Evolutionary conservation across 2,329 filamentous ascomycete genomes (phyloP), one percentile per base, ranked within the genome.

Genomic region (Acephala macrosclerotiorum): DNA sequence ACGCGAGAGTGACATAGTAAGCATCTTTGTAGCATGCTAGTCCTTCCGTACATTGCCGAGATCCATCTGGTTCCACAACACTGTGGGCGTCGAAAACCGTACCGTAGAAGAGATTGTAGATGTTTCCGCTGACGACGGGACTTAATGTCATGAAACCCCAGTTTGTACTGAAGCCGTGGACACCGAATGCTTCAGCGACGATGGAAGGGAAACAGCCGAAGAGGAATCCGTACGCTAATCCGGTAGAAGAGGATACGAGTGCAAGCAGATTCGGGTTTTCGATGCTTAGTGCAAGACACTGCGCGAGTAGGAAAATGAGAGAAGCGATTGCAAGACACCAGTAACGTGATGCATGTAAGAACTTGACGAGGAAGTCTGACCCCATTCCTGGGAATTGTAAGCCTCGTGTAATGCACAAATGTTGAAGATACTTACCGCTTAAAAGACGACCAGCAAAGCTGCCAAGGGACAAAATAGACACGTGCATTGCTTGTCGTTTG

Each of bases 81-180:
- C 91, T 94, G 77, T 97, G 94, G 9, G 81, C 80, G 76, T 99
- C 96, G 72, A 93, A 96, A 0, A 97, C 89, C 18, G 78, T 80
- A 58, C 96, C 96, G 76, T 98, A 99, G 65, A 96, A 88, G 1
- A 97, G 80, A 76, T 98, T 99, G 84, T 97, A 98, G 25, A 97
- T 78, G 73, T 98, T 97, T 58, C 93, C 94, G 9, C 90, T 94
- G 33, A 97, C 79, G 2, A 97, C 93, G 0, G 95, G 94, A 2
- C 93, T 91, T 57, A 97, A 82, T 0, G 93, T 97, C 89, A 99
- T 96, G 73, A 91, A 91, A 16, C 96, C 96, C 95, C 96, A 99
- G 75, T 98, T 99, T 76, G 97, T 93, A 63, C 91, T 94, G 56
- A 99, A 83, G 1, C 94, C 95, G 67, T 90, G 86, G 29, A 97